Base-by-base conservation (phyloP, 2,329 filamentous ascomycete genomes). In the Berkeleyomyces rouxiae region DNA sequence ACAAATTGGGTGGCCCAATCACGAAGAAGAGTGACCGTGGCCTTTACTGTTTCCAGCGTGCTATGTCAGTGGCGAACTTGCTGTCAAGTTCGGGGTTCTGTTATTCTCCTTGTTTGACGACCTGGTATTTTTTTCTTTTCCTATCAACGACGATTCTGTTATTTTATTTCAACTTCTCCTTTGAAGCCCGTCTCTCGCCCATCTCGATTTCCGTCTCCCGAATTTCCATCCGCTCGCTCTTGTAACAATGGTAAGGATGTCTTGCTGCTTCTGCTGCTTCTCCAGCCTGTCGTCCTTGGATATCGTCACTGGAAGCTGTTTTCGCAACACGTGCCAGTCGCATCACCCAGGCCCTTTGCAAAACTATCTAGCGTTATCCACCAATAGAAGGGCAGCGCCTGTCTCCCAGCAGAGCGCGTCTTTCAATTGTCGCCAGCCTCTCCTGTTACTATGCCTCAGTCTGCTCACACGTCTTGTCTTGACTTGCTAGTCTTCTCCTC, bases 401-500 rank as follows among this genome's bases (percentile, higher is more conserved):
- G 33, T 55, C 33, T 11, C 23, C 13, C 5, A 23, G 51, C 36
- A 37, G n/a, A 55, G 13, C 33, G 39, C n/a, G 33, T 7, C 33
- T 16, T 55, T 13, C 33, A 16, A 39, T 36, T 11, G 33, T 31
- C 13, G 51, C 51, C 7, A 39, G 51, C 51, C 33, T 37, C 33
- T 55, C 1, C 33, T 31, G 51, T 13, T 55, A 31, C n/a, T 31
- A 55, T 7, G 36, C 13, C 16, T 39, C n/a, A 39, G 33, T 55
- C n/a, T 55, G 51, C 51, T 55, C 6, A 53, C 42, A 62, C 23
- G 46, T 47, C 11, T 36, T 36, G 6, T 36, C 10, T 55, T 55
- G 31, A n/a, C 51, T 16, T 23, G 46, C 31, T 67, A 83, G 80
- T 82, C 81, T 73, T 83, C 81, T 67, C 79, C 81, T 65, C 79